Conservation (phyloP, 2,329 filamentous ascomycete genomes). For the Setomelanomma holmii region DNA sequence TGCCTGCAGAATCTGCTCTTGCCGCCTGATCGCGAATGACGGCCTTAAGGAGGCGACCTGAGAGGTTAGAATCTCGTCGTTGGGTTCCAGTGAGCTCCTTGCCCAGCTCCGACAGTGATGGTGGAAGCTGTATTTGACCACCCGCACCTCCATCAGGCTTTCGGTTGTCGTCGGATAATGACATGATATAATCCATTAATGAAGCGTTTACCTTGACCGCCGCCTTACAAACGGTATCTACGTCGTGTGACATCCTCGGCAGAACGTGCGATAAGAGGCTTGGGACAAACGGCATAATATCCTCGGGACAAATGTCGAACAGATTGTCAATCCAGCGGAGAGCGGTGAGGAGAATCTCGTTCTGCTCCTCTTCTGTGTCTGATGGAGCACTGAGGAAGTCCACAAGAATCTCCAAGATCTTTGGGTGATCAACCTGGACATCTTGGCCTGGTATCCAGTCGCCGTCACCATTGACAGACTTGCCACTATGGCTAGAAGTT, state of each 20-base stretch:
- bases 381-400: slow-evolving; percentile 83
- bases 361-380: slow-evolving; percentile 68
- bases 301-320: slow-evolving; percentile 95
- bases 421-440: slow-evolving; percentile 90
- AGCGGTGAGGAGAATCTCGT: slow-evolving; percentile 85
- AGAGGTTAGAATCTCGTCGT: slow-evolving; percentile 48
- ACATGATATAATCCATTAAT: slow-evolving; percentile 93
- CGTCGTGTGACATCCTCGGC: slow-evolving; percentile 90
- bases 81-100: slow-evolving; percentile 53
- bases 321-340: slow-evolving; percentile 96
- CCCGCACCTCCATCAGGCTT: slow-evolving; percentile 50
- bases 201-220: slow-evolving; percentile 89
- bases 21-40: slow-evolving; percentile 42
- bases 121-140: slow-evolving; percentile 53
- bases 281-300: slow-evolving; percentile 93
- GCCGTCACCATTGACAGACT: slow-evolving; percentile 69
- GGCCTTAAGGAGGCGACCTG: slow-evolving; percentile 42
- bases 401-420: slow-evolving; percentile 89
- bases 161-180: slow-evolving; percentile 71
- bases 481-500: slow-evolving; percentile 44
- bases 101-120: slow-evolving; percentile 46
- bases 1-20: slow-evolving; percentile 38
- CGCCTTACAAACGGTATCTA: slow-evolving; percentile 86
- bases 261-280: slow-evolving; percentile 90
- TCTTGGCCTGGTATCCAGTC: slow-evolving; percentile 99